A percentile compares a stretch with the other conserved stretches of the same genome.
phyloP scores from a whole-genome alignment of 2,329 filamentous ascomycete species.

The Fusarium tuaranense region DNA sequence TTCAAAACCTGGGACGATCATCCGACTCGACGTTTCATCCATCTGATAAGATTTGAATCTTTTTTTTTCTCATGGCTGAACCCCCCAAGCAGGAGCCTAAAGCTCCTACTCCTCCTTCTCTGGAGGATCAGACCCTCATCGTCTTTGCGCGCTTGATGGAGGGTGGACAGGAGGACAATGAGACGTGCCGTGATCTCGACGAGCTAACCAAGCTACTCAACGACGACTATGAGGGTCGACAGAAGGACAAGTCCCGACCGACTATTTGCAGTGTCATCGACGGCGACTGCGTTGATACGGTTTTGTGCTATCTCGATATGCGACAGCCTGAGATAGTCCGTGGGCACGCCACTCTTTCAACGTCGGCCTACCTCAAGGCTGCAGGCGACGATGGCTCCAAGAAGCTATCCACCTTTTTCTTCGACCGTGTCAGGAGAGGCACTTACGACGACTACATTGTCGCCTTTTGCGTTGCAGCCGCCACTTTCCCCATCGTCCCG shows the following conservation, averaged over 20 bases:
- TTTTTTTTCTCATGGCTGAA: conserved; percentile 47
- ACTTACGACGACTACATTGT: conserved; percentile 91
- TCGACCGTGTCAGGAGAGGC: conserved; percentile 75
- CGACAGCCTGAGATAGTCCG: conserved; percentile 79
- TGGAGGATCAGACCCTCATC: conserved; percentile 77
- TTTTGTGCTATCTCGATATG: conserved; percentile 89
- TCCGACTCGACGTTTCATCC: background rate
- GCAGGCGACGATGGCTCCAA: conserved; percentile 77
- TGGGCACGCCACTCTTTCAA: conserved; percentile 84
- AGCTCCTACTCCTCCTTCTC: conserved; percentile 49
- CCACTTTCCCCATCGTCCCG: conserved; percentile 87
- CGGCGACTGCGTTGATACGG: conserved; percentile 82
- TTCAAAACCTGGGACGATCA: background rate
- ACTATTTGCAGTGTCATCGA: conserved; percentile 75
- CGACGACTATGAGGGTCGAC: conserved; percentile 62
- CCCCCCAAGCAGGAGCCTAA: conserved; percentile 47
- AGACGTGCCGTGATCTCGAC: conserved; percentile 71
- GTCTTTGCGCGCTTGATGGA: conserved; percentile 92
- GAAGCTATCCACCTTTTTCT: conserved; percentile 80
- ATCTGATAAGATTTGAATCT: background rate
- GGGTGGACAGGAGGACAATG: conserved; percentile 84
- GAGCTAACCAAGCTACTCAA: conserved; percentile 70
- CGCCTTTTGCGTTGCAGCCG: conserved; percentile 91
- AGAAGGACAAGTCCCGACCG: conserved; percentile 53
- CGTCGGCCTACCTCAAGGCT: conserved; percentile 85